phyloP scores from a whole-genome alignment of 306 rosid genomes.

The Echinosophora koreensis region DNA sequence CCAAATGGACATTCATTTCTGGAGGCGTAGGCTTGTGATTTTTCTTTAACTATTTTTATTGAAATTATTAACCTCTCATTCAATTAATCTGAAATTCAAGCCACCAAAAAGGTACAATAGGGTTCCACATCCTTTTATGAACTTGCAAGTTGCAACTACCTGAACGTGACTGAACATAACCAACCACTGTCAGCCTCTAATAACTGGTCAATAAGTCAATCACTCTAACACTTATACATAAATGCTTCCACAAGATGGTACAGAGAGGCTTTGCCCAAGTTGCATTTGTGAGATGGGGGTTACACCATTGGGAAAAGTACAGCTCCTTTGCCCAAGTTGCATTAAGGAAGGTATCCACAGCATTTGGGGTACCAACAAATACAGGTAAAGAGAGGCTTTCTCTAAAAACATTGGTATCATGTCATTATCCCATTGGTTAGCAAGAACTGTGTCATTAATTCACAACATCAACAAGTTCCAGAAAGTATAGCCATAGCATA shows the following conservation, averaged over 20 bases:
- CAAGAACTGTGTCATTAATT: constrained; percentile 19
- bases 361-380: constrained; percentile 20
- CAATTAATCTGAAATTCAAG: not conserved
- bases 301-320: not conserved
- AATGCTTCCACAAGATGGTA: constrained; percentile 17
- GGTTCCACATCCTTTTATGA: not conserved
- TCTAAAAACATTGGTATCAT: constrained; percentile 16
- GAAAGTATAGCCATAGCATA: constrained; percentile 9
- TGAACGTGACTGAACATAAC: not conserved
- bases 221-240: not conserved
- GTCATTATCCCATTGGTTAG: constrained; percentile 31
- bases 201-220: not conserved
- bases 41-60: too few relatives aligned
- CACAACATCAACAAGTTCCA: constrained; percentile 8
- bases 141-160: constrained; percentile 11
- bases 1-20: constrained; percentile 8
- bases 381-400: constrained; percentile 26
- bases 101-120: not conserved
- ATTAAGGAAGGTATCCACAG: constrained; percentile 14
- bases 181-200: not conserved
- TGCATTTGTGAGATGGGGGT: not conserved
- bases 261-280: constrained; percentile 10
- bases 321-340: not conserved
- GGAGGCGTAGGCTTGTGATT: not conserved
- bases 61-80: not conserved